phyloP scores from a whole-genome alignment of 2,329 filamentous ascomycete species.

The Diplodia sapinea region DNA sequence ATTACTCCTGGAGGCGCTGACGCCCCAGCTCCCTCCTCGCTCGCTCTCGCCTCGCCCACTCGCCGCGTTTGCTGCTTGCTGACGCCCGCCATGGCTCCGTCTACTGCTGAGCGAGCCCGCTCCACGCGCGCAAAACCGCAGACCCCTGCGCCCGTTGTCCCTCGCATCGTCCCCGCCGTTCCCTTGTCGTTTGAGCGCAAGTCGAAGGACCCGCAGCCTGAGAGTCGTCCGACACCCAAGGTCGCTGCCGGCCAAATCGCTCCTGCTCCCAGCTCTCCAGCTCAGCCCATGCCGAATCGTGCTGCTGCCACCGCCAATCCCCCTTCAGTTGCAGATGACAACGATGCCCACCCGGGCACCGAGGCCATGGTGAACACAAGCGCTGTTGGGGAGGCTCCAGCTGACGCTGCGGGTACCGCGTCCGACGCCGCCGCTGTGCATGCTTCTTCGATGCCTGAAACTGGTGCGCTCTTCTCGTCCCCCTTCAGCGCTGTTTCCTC shows the following conservation, averaged over 20 bases:
- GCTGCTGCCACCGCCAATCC: not conserved
- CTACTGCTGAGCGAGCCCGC: conserved; percentile 38
- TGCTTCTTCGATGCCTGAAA: not conserved
- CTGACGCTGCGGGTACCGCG: conserved; percentile 1
- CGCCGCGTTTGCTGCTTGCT: conserved; percentile 7
- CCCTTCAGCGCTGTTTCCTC: not conserved
- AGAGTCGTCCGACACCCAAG: not conserved
- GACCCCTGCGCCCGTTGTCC: conserved; percentile 37
- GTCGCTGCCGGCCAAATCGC: conserved; percentile 7
- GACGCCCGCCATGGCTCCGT: conserved; percentile 39
- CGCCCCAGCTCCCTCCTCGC: conserved; percentile 31
- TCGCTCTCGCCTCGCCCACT: conserved; percentile 4
- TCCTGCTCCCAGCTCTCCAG: not conserved
- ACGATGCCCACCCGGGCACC: not conserved
- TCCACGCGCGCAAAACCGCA: conserved; percentile 36
- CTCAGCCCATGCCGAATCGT: not conserved
- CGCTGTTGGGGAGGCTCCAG: not conserved
- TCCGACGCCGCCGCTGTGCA: not conserved
- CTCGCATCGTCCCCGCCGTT: conserved; percentile 48
- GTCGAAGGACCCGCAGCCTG: conserved; percentile 20
- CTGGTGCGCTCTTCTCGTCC: not conserved
- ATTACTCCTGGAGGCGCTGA: conserved; percentile 52
- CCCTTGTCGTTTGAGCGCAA: conserved; percentile 44
- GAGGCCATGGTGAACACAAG: not conserved
- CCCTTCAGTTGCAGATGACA: not conserved